Conservation (phyloP, 2,329 filamentous ascomycete species). For the Plectosphaerella plurivora region DNA sequence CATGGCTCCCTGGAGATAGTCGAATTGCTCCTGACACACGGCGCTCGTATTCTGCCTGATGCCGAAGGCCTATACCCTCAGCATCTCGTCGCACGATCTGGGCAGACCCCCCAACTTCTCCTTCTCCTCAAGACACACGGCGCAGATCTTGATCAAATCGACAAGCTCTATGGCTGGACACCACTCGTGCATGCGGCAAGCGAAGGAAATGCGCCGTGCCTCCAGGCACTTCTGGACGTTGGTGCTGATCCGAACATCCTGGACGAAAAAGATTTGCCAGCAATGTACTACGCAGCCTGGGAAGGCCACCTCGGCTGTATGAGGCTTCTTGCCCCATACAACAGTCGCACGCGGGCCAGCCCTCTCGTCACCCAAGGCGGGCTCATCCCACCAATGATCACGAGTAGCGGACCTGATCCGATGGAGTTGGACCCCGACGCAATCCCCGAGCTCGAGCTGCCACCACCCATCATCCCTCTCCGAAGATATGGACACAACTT, state of each 20-base stretch:
- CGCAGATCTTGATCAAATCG: constrained; percentile 84
- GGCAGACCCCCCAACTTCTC: constrained; percentile 74
- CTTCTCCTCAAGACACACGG: constrained; percentile 79
- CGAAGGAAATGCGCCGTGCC: constrained; percentile 87
- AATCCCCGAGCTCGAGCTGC: constrained; percentile 86
- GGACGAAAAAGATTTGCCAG: constrained; percentile 89
- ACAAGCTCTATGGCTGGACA: constrained; percentile 97
- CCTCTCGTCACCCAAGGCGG: constrained; percentile 37
- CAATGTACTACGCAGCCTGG: constrained; percentile 98
- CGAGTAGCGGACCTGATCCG: constrained; percentile 47
- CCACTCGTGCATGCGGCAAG: constrained; percentile 94
- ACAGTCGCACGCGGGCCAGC: constrained; percentile 36
- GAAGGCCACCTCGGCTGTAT: constrained; percentile 95
- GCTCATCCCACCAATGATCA: constrained; percentile 33
- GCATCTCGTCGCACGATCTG: constrained; percentile 88
- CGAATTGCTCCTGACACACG: constrained; percentile 74
- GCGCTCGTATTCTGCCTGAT: constrained; percentile 82
- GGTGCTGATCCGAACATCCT: constrained; percentile 74
- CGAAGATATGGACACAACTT: constrained; percentile 97
- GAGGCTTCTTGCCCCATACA: constrained; percentile 69
- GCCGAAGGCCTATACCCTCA: constrained; percentile 97
- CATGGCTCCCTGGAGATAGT: constrained; percentile 84
- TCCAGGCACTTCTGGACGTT: constrained; percentile 75
- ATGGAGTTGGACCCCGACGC: constrained; percentile 77
- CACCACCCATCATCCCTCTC: constrained; percentile 92